Evolutionary conservation across 1,284 basidiomycete genomes (phyloP).

Genomic region (Schizophyllum commune): DNA sequence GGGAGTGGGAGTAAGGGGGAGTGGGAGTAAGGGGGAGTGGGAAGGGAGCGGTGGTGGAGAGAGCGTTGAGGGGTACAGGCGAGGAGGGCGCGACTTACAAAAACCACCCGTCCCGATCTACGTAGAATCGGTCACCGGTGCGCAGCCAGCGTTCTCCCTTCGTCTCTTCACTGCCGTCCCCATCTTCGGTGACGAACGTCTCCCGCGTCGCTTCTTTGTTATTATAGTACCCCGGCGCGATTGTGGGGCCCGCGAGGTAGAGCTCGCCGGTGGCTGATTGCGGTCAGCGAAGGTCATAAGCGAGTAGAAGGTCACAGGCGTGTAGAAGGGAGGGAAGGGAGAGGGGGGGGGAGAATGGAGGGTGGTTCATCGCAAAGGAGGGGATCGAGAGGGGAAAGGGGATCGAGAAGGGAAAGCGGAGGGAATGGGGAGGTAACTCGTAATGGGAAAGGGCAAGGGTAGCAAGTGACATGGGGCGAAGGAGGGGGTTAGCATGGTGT

Average conservation of each 20-base stretch:
- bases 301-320: too few species aligned
- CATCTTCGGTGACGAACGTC: constrained; percentile 49
- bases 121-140: constrained; percentile 64
- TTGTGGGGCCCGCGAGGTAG: constrained; percentile 43
- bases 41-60: too few species aligned
- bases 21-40: background rate
- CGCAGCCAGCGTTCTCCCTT: constrained; percentile 65
- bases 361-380: too few species aligned
- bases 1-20: background rate
- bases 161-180: background rate
- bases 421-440: too few species aligned
- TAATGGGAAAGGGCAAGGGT: too few species aligned
- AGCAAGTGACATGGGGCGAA: too few species aligned
- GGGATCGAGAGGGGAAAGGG: too few species aligned
- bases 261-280: constrained; percentile 68
- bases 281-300: too few species aligned
- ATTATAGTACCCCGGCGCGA: constrained; percentile 63
- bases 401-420: too few species aligned
- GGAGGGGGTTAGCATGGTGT: too few species aligned
- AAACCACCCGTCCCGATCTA: constrained; percentile 50
- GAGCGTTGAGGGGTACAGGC: background rate
- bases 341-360: too few species aligned
- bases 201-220: constrained; percentile 58
- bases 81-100: constrained; percentile 36
- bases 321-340: too few species aligned